These are phyloP conservation scores for Erigeron canadensis DNA, from an alignment of 129 eudicot genomes.

Conservation along the genomic window DNA sequence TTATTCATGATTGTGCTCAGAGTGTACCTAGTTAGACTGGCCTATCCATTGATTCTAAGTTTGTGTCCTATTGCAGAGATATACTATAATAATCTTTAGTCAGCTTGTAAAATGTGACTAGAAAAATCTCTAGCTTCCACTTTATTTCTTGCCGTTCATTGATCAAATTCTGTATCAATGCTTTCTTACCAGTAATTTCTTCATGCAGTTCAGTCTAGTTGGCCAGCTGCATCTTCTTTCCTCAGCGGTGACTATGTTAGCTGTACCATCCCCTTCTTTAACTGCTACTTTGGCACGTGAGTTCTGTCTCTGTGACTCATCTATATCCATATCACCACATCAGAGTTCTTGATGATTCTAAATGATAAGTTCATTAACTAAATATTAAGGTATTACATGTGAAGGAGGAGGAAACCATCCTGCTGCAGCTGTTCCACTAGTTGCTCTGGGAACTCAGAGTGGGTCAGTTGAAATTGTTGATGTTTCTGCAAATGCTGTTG, in stretches of 20 bases:
- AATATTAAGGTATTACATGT: conserved; percentile 25
- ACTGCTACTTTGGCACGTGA: conserved; percentile 91
- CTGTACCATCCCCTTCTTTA: conserved; percentile 97
- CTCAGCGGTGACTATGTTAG: conserved; percentile 86
- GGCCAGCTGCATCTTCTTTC: conserved; percentile 98
- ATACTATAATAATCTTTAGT: background rate
- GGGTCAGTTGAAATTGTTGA: conserved; percentile 87
- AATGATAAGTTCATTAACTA: conserved; percentile 19
- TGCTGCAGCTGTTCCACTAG: conserved; percentile 90
- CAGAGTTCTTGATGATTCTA: background rate
- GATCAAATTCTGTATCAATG: conserved; percentile 6
- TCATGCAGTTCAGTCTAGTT: conserved; percentile 65
- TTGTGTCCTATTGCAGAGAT: background rate
- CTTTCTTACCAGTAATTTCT: conserved; percentile 16
- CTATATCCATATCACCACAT: background rate
- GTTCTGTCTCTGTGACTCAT: conserved; percentile 35
- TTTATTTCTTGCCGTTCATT: background rate
- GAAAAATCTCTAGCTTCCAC: background rate
- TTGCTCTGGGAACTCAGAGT: conserved; percentile 96
- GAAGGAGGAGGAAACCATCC: conserved; percentile 98
- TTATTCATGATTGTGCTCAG: background rate
- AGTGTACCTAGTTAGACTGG: background rate
- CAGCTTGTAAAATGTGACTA: background rate
- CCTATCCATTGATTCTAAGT: conserved; percentile 2
- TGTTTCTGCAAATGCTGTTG: conserved; percentile 90